Conservation (phyloP, 2,329 filamentous ascomycete genomes). For the Lasiodiplodia gonubiensis region DNA sequence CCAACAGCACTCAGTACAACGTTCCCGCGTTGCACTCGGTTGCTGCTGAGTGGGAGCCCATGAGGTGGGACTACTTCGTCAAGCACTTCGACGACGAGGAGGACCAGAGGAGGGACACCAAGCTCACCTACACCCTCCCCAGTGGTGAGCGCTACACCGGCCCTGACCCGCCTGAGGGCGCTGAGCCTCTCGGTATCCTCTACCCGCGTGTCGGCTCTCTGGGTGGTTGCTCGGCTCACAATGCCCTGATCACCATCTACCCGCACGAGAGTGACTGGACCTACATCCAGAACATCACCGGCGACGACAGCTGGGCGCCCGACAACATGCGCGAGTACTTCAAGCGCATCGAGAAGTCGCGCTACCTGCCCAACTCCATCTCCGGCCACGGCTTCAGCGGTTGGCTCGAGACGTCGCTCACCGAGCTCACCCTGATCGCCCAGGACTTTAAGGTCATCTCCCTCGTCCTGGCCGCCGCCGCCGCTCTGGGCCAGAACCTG, state of each 20-base stretch:
- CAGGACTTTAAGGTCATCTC: constrained; percentile 61
- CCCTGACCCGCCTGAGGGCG: constrained; percentile 58
- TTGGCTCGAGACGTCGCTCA: constrained; percentile 61
- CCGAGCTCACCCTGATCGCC: constrained; percentile 58
- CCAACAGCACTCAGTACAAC: constrained; percentile 52
- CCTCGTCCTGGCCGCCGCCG: constrained; percentile 57
- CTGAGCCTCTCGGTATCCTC: constrained; percentile 59
- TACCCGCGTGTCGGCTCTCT: constrained; percentile 65
- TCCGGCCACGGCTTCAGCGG: constrained; percentile 64
- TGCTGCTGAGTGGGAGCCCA: constrained; percentile 61
- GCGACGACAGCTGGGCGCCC: constrained; percentile 64
- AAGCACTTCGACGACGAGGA: constrained; percentile 63
- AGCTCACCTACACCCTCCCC: constrained; percentile 62
- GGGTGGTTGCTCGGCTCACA: constrained; percentile 66
- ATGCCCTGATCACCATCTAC: constrained; percentile 64
- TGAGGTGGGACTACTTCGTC: constrained; percentile 70
- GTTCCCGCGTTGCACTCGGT: constrained; percentile 60
- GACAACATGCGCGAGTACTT: constrained; percentile 65
- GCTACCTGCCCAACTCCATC: constrained; percentile 52
- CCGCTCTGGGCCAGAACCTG: constrained; percentile 55
- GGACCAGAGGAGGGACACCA: constrained; percentile 62
- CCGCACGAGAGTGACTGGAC: constrained; percentile 66
- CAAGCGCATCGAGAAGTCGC: constrained; percentile 59
- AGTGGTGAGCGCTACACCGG: constrained; percentile 61
- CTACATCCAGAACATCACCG: constrained; percentile 62